These are phyloP conservation scores for Xylariaceae sp. DNA, from an alignment of 2,329 filamentous ascomycete genomes.

Conservation along the genomic window DNA sequence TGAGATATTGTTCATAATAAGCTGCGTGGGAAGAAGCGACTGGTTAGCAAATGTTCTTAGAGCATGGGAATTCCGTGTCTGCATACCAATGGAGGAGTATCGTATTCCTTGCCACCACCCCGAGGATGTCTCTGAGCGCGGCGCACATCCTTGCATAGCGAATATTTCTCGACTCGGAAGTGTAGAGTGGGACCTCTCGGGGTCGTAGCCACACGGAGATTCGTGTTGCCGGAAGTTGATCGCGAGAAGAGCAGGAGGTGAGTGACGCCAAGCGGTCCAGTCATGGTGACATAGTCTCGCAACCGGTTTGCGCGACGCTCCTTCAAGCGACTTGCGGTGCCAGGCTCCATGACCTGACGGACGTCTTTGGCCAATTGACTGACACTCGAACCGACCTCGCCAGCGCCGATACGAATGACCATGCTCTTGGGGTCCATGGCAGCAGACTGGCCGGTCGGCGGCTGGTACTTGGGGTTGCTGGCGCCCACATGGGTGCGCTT, in stretches of 20 bases:
- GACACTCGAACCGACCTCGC: conserved; percentile 85
- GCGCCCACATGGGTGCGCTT: conserved; percentile 80
- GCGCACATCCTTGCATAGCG: conserved; percentile 83
- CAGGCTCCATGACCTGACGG: conserved; percentile 89
- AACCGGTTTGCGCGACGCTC: conserved; percentile 84
- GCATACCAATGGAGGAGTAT: conserved; percentile 71
- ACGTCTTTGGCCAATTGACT: conserved; percentile 90
- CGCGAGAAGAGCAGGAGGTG: conserved; percentile 91
- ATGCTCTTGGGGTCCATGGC: conserved; percentile 83
- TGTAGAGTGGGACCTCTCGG: conserved; percentile 89
- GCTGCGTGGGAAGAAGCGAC: conserved; percentile 36
- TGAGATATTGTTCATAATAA: conserved; percentile 98
- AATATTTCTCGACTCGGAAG: conserved; percentile 93
- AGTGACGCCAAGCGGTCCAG: conserved; percentile 84
- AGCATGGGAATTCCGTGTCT: not conserved
- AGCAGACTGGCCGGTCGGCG: conserved; percentile 54
- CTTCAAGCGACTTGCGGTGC: conserved; percentile 82
- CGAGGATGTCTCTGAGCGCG: conserved; percentile 77
- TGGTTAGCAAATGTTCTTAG: not conserved
- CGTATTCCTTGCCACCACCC: conserved; percentile 77
- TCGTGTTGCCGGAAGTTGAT: conserved; percentile 85
- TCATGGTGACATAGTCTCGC: conserved; percentile 92
- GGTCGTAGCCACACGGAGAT: conserved; percentile 79
- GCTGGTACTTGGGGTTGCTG: conserved; percentile 51
- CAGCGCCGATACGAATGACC: conserved; percentile 95